Evolutionary conservation across 2,329 filamentous ascomycete genomes (phyloP).

Genomic region (Fragosphaeria purpurea): DNA sequence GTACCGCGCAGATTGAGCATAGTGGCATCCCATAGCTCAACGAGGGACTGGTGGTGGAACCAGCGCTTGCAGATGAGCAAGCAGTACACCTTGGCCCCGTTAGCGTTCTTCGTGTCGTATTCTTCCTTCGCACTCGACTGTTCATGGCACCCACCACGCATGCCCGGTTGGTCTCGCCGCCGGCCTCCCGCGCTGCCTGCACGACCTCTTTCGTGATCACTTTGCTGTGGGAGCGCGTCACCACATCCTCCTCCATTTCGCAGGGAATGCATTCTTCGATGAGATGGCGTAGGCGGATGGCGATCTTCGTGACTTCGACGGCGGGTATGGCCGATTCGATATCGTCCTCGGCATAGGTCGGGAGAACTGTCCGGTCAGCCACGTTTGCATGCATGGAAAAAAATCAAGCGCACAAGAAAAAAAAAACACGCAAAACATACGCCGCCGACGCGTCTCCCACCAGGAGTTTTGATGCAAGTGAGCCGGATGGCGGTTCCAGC

Average conservation of each 20-base stretch:
- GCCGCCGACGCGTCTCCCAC: slow-evolving; percentile 20
- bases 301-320: slow-evolving; percentile 76
- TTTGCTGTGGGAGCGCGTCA: slow-evolving; percentile 73
- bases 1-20: slow-evolving; percentile 68
- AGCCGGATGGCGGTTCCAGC: slow-evolving; percentile 20
- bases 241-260: slow-evolving; percentile 66
- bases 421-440: slow-evolving; percentile 13
- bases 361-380: slow-evolving; percentile 45
- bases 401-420: background rate
- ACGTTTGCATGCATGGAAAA: background rate
- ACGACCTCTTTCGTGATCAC: slow-evolving; percentile 77
- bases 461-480: slow-evolving; percentile 18
- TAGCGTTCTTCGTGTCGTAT: background rate
- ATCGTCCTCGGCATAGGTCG: slow-evolving; percentile 46
- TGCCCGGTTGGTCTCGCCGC: slow-evolving; percentile 59
- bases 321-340: slow-evolving; percentile 61
- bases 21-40: slow-evolving; percentile 88
- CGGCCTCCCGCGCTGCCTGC: slow-evolving; percentile 70
- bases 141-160: slow-evolving; percentile 51
- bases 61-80: slow-evolving; percentile 61
- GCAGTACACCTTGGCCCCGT: slow-evolving; percentile 48
- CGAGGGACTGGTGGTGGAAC: slow-evolving; percentile 68
- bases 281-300: slow-evolving; percentile 80
- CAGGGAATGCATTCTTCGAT: slow-evolving; percentile 84
- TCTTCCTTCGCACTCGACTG: background rate